These are phyloP conservation scores for Nadsonia starkeyi-henricii DNA, from an alignment of 1,139 yeast genomes.

Conservation along the genomic window DNA sequence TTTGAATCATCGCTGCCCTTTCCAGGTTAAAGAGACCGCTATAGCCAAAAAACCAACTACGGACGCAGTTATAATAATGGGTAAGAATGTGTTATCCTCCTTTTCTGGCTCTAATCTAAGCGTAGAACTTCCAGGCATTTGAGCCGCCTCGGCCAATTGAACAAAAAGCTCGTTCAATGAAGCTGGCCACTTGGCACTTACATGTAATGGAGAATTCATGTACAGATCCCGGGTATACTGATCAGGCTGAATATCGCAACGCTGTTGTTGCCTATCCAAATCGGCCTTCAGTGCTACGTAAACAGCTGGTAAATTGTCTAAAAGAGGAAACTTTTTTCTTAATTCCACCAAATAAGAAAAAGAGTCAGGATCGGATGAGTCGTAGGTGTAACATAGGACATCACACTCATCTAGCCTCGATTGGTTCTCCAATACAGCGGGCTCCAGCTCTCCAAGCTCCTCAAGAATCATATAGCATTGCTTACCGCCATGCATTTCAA, in stretches of 20 bases:
- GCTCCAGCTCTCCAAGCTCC: conserved; percentile 78
- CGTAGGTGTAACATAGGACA: conserved; percentile 78
- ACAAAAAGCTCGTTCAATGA: conserved; percentile 75
- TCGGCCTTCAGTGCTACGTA: conserved; percentile 92
- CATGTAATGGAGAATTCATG: conserved; percentile 71
- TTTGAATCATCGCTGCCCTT: not conserved
- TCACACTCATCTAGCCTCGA: conserved; percentile 74
- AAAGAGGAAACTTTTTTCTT: conserved; percentile 39
- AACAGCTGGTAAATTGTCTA: conserved; percentile 66
- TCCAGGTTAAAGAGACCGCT: conserved; percentile 2
- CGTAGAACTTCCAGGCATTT: conserved; percentile 61
- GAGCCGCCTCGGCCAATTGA: conserved; percentile 81
- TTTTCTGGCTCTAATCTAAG: conserved; percentile 68
- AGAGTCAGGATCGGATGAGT: conserved; percentile 90
- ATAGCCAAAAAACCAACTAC: conserved; percentile 7
- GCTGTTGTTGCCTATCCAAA: conserved; percentile 84
- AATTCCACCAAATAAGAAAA: conserved; percentile 70
- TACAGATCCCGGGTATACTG: conserved; percentile 55
- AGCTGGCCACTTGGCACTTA: conserved; percentile 79
- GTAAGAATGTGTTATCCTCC: conserved; percentile 34
- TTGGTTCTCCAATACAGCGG: conserved; percentile 63
- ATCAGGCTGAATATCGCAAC: conserved; percentile 79
- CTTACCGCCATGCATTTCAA: conserved; percentile 89
- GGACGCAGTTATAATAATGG: conserved; percentile 21
- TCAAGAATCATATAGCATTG: conserved; percentile 85